Base-by-base conservation (phyloP, 441 rosid genomes). In the Pelargonium australe region DNA sequence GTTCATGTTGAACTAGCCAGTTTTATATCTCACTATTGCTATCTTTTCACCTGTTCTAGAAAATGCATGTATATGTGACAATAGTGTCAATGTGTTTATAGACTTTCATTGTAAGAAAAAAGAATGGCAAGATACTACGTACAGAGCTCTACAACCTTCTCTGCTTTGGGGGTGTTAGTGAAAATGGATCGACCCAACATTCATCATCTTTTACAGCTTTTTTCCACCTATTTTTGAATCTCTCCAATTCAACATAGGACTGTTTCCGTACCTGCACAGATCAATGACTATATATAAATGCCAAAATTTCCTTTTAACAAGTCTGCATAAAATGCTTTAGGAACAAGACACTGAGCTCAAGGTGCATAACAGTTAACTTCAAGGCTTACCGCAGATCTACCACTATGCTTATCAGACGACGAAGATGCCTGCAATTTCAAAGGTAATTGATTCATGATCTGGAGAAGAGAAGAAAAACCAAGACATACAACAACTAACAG, bases 171-270 rank as follows among this genome's bases (percentile, higher is more conserved):
- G 70, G 71, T 71, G 65, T 8, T 44, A 14, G 60, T 19, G 73
- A 68, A 69, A 73, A 83, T 11, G 65, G 80, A 79, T 89, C 85
- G 37, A 44, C 65, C 95, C 93, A 89, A 69, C 91, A 87, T 6
- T 78, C 63, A 73, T 91, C 97, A 5, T 83, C 80, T 66, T 81
- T 75, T 13, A 75, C 78, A 4, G 97, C 91, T 49, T 73, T 83
- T 55, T 68, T 80, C 95, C 97, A 91, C 80, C 97, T 83, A 11
- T 74, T 77, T 69, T 75, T 80, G 77, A 88, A 87, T 63, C 81
- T 77, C 78, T 79, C 85, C 64, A 82, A 65, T 60, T 91, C 91
- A 5, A 77, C 69, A 14, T 40, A 80, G 2, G 89, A 80, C 80
- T 82, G 79, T 49, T 80, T 80, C 63, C 74, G 77, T 10, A 86